Evolutionary conservation across 805 yeast genomes (phyloP), one percentile per base, ranked within the genome.

Genomic region (Wickerhamiella sorbophila): DNA sequence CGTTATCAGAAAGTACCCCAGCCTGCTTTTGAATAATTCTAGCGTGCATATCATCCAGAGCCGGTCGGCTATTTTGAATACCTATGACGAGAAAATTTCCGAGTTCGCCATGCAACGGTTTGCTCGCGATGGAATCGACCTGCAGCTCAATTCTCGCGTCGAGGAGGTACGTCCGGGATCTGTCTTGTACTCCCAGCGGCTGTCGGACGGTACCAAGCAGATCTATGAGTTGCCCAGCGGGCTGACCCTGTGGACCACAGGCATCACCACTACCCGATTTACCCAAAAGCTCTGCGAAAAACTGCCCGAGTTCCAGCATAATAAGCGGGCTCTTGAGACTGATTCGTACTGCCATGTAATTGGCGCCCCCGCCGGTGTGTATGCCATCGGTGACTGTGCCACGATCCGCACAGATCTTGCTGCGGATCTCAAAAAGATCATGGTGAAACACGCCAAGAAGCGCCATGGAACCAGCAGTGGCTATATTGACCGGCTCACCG

Each of bases 181-280:
- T 38, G 83, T 79, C 4, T 52, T 76, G 12, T 79, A 76, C 58
- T 67, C 70, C 36, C 79, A 75, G 52, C 65, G 61, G 44, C 60
- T 65, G 40, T 36, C 32, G 31, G 40, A 31, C n/a, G 64, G 60
- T 19, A 66, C 69, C 16, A 48, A 47, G 33, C 49, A 38, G 33
- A 36, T 39, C 14, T 72, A 69, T 54, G 69, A 70, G 44, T 57
- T 79, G 39, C 79, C 83, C 37, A 77, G 69, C 46, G 86, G 86
- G 10, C 56, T 79, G 31, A 76, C 84, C 55, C 56, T 79, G 36
- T 79, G 86, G 86, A 77, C 84, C 1, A 79, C 86, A 1, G 86
- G 86, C 46, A 81, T 78, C 32, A 74, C 80, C 5, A 77, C 74
- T 50, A 70, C 74, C 46, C 79, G 78, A 14, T 55, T 79, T 39